Base-by-base conservation (phyloP, 2,329 filamentous ascomycete genomes). In the Beauveria sp. region DNA sequence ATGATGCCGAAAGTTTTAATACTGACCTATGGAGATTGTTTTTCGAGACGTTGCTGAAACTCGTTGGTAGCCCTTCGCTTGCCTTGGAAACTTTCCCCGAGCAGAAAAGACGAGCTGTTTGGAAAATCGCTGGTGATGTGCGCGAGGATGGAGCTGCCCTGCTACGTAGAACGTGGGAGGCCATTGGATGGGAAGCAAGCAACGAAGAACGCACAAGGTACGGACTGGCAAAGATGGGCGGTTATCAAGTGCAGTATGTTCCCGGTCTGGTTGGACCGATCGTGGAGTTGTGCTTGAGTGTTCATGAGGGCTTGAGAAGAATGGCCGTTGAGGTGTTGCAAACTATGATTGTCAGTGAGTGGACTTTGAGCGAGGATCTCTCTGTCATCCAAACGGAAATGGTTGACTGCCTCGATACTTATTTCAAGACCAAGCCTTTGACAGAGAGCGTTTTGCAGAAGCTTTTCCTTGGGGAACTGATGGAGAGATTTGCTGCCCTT, bases 61-160 rank as follows among this genome's bases (percentile, higher is more conserved):
- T 98, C 3, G 91, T 99, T 3, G 90, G 91, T 5, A 97, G 92
- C 69, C 87, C 93, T 42, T 90, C 89, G 0, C 82, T 99, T 22
- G 93, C 95, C 0, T 82, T 99, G 43, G 95, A 99, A 72, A 96
- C 93, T 0, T 98, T 97, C 71, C 92, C 95, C 0, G 96, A 99
- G 73, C 95, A 99, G 76, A 99, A 98, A 77, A 83, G 95, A 51
- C 82, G 95, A 61, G 93, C 95, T 1, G 93, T 98, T 1, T 99
- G 96, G 95, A 99, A 98, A 77, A 97, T 99, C 71, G 95, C 93
- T 4, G 95, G 95, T 6, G 96, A 99, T 75, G 91, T 99, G 56
- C 85, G 95, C 61, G 93, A 98, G 73, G 84, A 91, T 66, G 95
- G 96, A 18, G 93, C 95, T 4, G 90, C 93, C 56, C 80, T 99